Conservation (phyloP, 2,329 filamentous ascomycete species). For the Alternaria novae-zelandiae region DNA sequence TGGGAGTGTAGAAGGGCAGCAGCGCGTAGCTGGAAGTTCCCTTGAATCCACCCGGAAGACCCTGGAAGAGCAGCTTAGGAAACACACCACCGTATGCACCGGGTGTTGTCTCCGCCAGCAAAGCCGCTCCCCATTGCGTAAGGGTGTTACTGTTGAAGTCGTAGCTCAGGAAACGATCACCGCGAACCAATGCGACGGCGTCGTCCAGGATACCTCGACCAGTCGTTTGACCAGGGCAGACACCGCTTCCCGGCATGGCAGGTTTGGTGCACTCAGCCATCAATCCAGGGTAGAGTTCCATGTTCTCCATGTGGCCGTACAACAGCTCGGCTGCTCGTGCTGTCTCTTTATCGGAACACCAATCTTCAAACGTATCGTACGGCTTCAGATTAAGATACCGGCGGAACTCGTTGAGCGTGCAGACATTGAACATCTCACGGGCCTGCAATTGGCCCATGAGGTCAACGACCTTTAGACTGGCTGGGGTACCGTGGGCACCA, state of each 20-base stretch:
- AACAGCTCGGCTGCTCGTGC: constrained; percentile 62
- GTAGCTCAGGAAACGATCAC: constrained; percentile 76
- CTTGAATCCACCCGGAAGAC: constrained; percentile 55
- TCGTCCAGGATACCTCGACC: constrained; percentile 77
- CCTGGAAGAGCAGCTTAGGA: constrained; percentile 51
- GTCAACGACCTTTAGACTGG: constrained; percentile 74
- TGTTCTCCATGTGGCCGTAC: constrained; percentile 78
- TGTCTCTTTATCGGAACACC: constrained; percentile 77
- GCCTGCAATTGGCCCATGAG: constrained; percentile 79
- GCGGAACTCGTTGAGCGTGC: constrained; percentile 82
- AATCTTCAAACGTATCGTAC: constrained; percentile 79
- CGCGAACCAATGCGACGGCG: constrained; percentile 74
- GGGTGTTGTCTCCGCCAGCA: constrained; percentile 47
- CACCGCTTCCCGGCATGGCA: constrained; percentile 69
- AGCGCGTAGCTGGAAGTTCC: constrained; percentile 57
- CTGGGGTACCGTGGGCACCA: constrained; percentile 71
- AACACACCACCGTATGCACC: constrained; percentile 58
- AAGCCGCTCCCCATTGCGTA: constrained; percentile 58
- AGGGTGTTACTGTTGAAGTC: constrained; percentile 60
- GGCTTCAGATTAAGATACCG: constrained; percentile 79
- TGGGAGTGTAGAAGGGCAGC: constrained; percentile 60
- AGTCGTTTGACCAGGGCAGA: constrained; percentile 73
- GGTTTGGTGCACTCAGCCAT: constrained; percentile 79
- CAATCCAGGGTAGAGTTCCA: constrained; percentile 81
- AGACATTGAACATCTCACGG: constrained; percentile 73